phyloP scores from a whole-genome alignment of 495 filamentous ascomycete genomes.

The Clavariopsis aquatica region DNA sequence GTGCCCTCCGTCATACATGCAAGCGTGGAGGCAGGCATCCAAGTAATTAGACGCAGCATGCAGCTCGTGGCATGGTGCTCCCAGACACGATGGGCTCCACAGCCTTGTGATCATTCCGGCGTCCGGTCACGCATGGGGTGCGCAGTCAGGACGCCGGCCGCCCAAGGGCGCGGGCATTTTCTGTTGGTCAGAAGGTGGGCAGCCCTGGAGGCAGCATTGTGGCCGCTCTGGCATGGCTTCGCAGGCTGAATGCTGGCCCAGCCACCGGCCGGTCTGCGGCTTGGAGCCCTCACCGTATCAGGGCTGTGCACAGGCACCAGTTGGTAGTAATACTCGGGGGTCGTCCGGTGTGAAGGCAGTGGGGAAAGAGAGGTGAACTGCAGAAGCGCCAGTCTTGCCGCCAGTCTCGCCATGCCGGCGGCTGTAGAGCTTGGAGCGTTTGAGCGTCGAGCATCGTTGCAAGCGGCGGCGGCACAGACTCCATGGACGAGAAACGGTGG shows the following conservation, averaged over 20 bases:
- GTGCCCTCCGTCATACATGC: too few relatives aligned
- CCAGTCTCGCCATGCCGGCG: background rate
- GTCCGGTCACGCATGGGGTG: background rate
- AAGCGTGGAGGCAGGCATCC: too few relatives aligned
- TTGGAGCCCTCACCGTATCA: slow-evolving; percentile 18
- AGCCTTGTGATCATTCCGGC: slow-evolving; percentile 7
- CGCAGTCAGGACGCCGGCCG: too few relatives aligned
- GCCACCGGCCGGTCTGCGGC: slow-evolving; percentile 1
- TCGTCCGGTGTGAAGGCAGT: slow-evolving; percentile 21
- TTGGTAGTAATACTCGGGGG: background rate
- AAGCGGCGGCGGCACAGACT: slow-evolving; percentile 22
- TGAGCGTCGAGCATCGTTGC: background rate
- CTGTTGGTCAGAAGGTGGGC: slow-evolving; percentile 13
- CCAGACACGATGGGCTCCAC: slow-evolving; percentile 2
- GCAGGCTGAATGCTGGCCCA: background rate
- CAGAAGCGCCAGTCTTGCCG: background rate
- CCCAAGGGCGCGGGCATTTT: background rate
- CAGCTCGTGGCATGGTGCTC: slow-evolving; percentile 7
- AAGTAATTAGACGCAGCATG: background rate
- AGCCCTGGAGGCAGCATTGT: too few relatives aligned
- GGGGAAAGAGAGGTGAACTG: slow-evolving; percentile 24
- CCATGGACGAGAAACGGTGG: slow-evolving; percentile 16
- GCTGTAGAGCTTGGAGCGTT: background rate
- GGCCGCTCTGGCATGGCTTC: too few relatives aligned
- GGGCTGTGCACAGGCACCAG: slow-evolving; percentile 23